These are phyloP conservation scores for Lichtheimia corymbifera DNA, from an alignment of 371 early-diverging fungal species.

Conservation along the genomic window DNA sequence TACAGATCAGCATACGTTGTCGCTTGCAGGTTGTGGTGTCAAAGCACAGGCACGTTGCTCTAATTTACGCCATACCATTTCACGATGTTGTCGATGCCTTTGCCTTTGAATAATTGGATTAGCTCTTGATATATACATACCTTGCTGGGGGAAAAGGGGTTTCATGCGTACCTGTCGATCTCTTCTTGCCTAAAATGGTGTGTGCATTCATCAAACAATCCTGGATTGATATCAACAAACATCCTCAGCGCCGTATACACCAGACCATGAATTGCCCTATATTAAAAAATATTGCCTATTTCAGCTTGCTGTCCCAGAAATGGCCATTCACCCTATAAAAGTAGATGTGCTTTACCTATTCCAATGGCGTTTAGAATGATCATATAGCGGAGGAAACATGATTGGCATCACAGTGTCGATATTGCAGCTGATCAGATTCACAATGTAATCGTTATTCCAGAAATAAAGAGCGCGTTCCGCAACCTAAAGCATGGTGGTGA, in stretches of 20 bases:
- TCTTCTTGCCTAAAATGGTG: conserved; percentile 57
- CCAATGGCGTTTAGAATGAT: conserved; percentile 94
- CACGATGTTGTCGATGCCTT: conserved; percentile 2
- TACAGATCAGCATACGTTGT: too few relatives aligned
- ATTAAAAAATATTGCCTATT: neutral
- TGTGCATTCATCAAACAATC: conserved; percentile 88
- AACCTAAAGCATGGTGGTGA: conserved; percentile 15
- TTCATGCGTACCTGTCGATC: conserved; percentile 1
- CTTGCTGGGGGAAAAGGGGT: too few relatives aligned
- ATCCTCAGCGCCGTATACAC: conserved; percentile 93
- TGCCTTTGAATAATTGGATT: neutral
- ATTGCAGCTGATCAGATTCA: conserved; percentile 89
- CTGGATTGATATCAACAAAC: conserved; percentile 91
- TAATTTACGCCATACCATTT: conserved; percentile 5
- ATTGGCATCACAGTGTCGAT: conserved; percentile 87
- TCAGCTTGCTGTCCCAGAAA: too few relatives aligned
- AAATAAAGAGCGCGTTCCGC: conserved; percentile 95
- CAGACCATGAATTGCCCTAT: conserved; percentile 89
- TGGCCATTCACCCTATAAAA: too few relatives aligned
- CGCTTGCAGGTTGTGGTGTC: neutral
- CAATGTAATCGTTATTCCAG: conserved; percentile 97
- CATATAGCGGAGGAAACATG: conserved; percentile 88
- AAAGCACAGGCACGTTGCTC: conserved; percentile 4
- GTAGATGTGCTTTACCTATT: conserved; percentile 63
- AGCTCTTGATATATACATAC: neutral